A percentile compares a stretch with the other conserved stretches of the same genome.
phyloP scores from a whole-genome alignment of 768 basidiomycete species.

The Pleurotus eryngii region DNA sequence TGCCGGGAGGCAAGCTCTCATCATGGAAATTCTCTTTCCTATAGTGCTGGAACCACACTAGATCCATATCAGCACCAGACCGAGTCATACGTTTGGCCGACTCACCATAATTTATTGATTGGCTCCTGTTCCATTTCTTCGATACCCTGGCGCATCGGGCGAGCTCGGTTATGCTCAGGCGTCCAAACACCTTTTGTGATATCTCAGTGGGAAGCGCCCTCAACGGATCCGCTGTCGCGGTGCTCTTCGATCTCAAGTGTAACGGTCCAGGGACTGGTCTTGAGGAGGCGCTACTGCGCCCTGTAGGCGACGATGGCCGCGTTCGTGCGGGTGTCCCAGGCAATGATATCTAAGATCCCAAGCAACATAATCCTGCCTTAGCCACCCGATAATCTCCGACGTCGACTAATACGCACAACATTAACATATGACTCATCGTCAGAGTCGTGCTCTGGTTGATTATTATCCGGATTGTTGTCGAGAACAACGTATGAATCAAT shows the following conservation, averaged over 20 bases:
- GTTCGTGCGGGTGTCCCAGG: constrained; percentile 70
- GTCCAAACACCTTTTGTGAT: constrained; percentile 72
- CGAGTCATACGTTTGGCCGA: background rate
- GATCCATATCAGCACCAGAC: background rate
- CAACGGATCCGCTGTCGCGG: constrained; percentile 55
- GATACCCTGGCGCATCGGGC: constrained; percentile 78
- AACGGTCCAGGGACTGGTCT: constrained; percentile 48
- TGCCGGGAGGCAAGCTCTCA: constrained; percentile 70
- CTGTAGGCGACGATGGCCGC: constrained; percentile 36
- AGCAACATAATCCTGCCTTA: constrained; percentile 4
- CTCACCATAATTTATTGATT: constrained; percentile 87
- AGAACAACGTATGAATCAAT: constrained; percentile 35
- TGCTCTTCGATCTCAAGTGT: constrained; percentile 25
- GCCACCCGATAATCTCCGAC: background rate
- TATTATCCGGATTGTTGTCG: constrained; percentile 17
- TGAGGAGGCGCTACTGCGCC: constrained; percentile 37
- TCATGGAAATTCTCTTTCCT: constrained; percentile 86
- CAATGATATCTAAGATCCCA: constrained; percentile 48
- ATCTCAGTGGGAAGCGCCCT: constrained; percentile 76
- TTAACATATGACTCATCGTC: constrained; percentile 68
- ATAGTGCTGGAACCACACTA: constrained; percentile 95
- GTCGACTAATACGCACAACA: constrained; percentile 47
- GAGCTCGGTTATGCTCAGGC: constrained; percentile 60
- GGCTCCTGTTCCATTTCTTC: constrained; percentile 84
- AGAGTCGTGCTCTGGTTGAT: constrained; percentile 47